Base-by-base conservation (phyloP, 352 stramenopile genomes). In the Globisporangium paddicum region DNA sequence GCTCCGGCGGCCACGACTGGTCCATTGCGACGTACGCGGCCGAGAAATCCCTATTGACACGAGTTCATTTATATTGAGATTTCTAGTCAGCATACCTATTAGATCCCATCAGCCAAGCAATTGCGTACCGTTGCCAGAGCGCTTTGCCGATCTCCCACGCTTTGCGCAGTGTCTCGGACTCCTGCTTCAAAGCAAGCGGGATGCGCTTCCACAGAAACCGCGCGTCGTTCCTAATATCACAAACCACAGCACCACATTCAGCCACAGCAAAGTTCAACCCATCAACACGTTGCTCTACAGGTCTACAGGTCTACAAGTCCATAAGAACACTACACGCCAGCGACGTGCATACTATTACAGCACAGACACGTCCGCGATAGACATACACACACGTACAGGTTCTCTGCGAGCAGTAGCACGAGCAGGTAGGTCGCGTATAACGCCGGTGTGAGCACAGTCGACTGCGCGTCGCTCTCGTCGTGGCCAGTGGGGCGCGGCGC, bases 131-230 rank as follows among this genome's bases (percentile, higher is more conserved):
- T 42, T 83, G 62, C 80, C 80, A 90, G 0, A 90, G 56, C 49
- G 74, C 74, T 47, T 85, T 90, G 42, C 78, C 78, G 46, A 90
- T 82, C 40, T 73, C 71, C 80, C 80, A 90, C 13, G 84, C 68
- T 3, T 78, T 68, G 1, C 25, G 38, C 1, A 87, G 66, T 26
- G 75, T 56, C 35, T 85, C 67, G 0, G 71, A 77, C 2, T 38
- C 51, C 23, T 78, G 59, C 61, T 89, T 90, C 5, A 63, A 68
- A 26, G 70, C 71, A 2, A 26, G 1, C 1, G 68, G 51, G 28
- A 90, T 83, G 34, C 81, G 81, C 61, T 89, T 89, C 81, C 81
- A 90, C 58, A 90, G 64, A 44, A 90, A 90, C 9, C 81, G 78
- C 37, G 81, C 78, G 34, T 89, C 78, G 38, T 89, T 87, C 34